Percentiles rank a stretch among this genome's conserved stretches.
Evolutionary conservation across 345 rosid genomes (phyloP).

Genomic region (Populus simonii): DNA sequence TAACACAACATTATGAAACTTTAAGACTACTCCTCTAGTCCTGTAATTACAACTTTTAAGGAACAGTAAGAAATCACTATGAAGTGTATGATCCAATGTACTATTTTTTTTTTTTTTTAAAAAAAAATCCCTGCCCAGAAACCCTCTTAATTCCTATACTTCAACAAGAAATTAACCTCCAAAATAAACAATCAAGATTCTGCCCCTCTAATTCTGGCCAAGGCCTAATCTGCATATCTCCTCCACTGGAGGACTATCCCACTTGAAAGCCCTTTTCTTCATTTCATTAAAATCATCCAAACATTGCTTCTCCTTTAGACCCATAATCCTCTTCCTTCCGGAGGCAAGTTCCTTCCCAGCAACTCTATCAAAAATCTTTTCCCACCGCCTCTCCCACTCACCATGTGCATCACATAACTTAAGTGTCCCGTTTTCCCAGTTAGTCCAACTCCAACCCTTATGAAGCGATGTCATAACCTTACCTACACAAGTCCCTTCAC

Average conservation of each 20-base stretch:
- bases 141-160: neutral
- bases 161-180: conserved; percentile 5
- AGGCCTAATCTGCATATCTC: conserved; percentile 57
- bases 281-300: conserved; percentile 51
- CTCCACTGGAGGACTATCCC: conserved; percentile 72
- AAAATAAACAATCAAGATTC: neutral
- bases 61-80: neutral
- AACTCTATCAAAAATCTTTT: conserved; percentile 47
- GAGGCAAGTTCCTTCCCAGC: conserved; percentile 51
- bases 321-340: conserved; percentile 40
- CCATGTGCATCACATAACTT: conserved; percentile 68
- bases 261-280: conserved; percentile 38
- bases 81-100: neutral
- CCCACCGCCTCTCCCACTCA: conserved; percentile 74
- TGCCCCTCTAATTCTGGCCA: neutral
- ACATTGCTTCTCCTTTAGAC: conserved; percentile 42
- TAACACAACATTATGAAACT: neutral
- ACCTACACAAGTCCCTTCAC: conserved; percentile 56
- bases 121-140: neutral
- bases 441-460: conserved; percentile 83
- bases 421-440: conserved; percentile 62
- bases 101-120: too few species aligned
- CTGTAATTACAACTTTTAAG: neutral
- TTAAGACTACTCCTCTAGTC: neutral
- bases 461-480: conserved; percentile 48